phyloP scores from a whole-genome alignment of 1,284 basidiomycete species.

The Microbotryum saponariae region DNA sequence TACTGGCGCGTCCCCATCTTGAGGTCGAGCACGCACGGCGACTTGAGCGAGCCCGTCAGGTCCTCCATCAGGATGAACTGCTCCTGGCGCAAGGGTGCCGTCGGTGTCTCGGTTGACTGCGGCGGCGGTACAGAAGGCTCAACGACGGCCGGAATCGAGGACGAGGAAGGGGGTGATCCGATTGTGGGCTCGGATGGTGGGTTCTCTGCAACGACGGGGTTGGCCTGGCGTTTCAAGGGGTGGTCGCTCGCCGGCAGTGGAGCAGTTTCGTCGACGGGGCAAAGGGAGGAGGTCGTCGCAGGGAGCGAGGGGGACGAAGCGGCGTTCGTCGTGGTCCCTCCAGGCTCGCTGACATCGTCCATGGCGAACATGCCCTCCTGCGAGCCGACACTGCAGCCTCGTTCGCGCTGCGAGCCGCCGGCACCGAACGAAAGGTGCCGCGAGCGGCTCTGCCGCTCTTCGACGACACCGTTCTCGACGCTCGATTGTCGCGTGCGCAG shows the following conservation, averaged over 20 bases:
- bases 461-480: background rate
- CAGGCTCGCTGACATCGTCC: constrained; percentile 41
- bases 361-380: constrained; percentile 45
- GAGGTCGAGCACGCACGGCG: constrained; percentile 91
- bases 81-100: constrained; percentile 64
- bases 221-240: background rate
- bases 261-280: background rate
- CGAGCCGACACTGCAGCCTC: constrained; percentile 33
- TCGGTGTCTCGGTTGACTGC: background rate
- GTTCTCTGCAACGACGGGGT: background rate
- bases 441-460: constrained; percentile 1
- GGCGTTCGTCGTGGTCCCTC: constrained; percentile 29
- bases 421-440: background rate
- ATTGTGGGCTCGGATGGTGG: background rate
- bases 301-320: constrained; percentile 41
- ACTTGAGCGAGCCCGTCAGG: constrained; percentile 84
- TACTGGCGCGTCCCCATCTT: constrained; percentile 99
- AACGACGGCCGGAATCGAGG: background rate
- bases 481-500: background rate
- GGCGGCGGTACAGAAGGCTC: background rate
- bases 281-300: constrained; percentile 24
- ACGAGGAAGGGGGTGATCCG: background rate
- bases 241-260: constrained; percentile 2
- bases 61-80: constrained; percentile 99
- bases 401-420: background rate